phyloP scores from a whole-genome alignment of 305 asterid species.

The Fraxinus albicans region DNA sequence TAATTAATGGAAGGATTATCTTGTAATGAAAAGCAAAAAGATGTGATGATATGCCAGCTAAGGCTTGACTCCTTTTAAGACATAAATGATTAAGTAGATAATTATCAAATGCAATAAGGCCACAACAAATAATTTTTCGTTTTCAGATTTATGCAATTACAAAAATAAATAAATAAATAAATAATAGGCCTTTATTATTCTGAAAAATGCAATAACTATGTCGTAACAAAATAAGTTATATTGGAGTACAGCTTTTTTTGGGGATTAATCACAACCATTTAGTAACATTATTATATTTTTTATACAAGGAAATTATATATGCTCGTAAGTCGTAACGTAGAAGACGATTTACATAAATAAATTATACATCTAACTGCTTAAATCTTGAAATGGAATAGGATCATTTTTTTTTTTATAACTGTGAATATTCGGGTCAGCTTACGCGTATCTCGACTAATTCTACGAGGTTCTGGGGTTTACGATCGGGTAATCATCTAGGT shows the following conservation, averaged over 20 bases:
- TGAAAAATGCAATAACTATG: neutral
- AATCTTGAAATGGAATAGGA: neutral
- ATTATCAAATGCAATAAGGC: neutral
- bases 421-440: no score
- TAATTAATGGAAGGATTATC: constrained; percentile 19
- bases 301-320: neutral
- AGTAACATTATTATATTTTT: neutral
- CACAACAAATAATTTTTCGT: neutral
- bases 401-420: no score
- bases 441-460: no score
- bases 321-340: neutral
- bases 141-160: neutral
- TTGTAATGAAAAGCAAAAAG: constrained; percentile 24
- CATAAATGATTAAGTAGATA: constrained; percentile 15
- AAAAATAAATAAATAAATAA: neutral
- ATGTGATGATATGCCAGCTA: constrained; percentile 31
- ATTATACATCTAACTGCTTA: neutral
- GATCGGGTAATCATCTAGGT: no score
- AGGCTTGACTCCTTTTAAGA: constrained; percentile 17
- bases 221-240: neutral
- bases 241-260: neutral
- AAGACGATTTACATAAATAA: neutral
- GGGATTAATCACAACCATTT: neutral
- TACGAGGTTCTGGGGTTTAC: no score
- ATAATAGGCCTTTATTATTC: neutral